Base-by-base conservation (phyloP, 805 yeast genomes). In the Candida methanosorbosa region DNA sequence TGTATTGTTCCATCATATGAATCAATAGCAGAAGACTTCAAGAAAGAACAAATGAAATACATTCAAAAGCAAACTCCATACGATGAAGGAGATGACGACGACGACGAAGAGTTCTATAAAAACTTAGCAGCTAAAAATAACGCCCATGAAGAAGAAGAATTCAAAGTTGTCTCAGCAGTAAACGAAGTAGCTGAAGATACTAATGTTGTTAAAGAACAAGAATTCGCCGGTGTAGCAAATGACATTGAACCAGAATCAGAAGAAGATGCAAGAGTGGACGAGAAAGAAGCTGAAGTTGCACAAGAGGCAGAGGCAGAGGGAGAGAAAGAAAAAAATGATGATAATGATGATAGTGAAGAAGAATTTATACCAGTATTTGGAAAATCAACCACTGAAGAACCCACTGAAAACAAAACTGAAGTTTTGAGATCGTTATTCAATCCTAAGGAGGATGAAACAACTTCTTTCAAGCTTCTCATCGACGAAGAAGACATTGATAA, bases 401-500 rank as follows among this genome's bases (percentile, higher is more conserved):
- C 57, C 22, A 49, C 63, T 0, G 50, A 51, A 3, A 61, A 68
- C 35, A 67, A 66, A 36, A 78, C 87, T 0, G 88, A 81, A 43
- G 66, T 70, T 0, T 65, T 82, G 33, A 71, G 90, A 51, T 57
- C 72, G 0, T 59, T 81, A 27, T 72, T 82, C 54, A 71, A 72
- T 37, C 69, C 75, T 0, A 47, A 50, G 1, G 48, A 38, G 33
- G 12, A 8, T 14, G 57, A 48, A 44, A 16, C 36, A 11, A n/a
- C 32, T 8, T 59, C 58, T 31, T 70, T 66, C 57, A 75, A 59
- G 52, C 59, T 58, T 5, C 58, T 61, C 19, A 68, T 64, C 16
- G 68, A 59, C n/a, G 48, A 40, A 11, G 72, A 64, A 7, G 80
- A 72, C 38, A 64, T 68, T 27, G 78, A 68, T 34, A 58, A 57